Evolutionary conservation across 2,329 filamentous ascomycete species (phyloP).

Genomic region (Aspergillus piperis): DNA sequence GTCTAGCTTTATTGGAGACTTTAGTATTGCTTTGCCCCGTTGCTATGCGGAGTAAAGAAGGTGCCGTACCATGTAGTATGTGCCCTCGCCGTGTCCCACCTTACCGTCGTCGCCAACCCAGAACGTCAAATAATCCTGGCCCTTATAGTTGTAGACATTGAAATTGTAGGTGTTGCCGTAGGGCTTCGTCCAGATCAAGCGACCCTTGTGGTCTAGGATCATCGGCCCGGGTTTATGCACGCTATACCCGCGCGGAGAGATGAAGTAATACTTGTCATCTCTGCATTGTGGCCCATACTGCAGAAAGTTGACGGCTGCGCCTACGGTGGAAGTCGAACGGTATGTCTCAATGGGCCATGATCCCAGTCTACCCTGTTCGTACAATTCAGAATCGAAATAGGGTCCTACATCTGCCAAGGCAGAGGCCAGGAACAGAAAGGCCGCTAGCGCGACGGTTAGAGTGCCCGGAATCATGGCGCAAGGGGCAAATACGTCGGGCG

Average conservation of each 20-base stretch:
- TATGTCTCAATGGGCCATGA: slow-evolving; percentile 31
- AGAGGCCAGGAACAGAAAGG: slow-evolving; percentile 3
- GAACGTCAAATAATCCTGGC: slow-evolving; percentile 50
- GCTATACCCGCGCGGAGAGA: slow-evolving; percentile 41
- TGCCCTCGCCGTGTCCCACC: slow-evolving; percentile 50
- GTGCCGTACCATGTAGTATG: slow-evolving; percentile 47
- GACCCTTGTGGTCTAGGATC: slow-evolving; percentile 48
- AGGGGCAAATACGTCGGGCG: neutral
- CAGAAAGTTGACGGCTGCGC: slow-evolving; percentile 30
- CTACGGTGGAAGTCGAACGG: slow-evolving; percentile 24
- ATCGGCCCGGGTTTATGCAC: slow-evolving; percentile 43
- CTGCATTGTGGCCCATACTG: slow-evolving; percentile 37
- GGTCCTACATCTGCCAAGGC: slow-evolving; percentile 17
- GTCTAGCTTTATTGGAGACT: slow-evolving; percentile 26
- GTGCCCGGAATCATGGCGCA: slow-evolving; percentile 4
- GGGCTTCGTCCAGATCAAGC: slow-evolving; percentile 49
- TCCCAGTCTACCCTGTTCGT: slow-evolving; percentile 25
- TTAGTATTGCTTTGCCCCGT: neutral
- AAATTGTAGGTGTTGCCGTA: slow-evolving; percentile 48
- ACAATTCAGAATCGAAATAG: slow-evolving; percentile 18
- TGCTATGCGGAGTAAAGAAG: neutral
- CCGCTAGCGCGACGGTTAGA: slow-evolving; percentile 6
- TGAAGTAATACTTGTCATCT: slow-evolving; percentile 41
- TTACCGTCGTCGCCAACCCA: slow-evolving; percentile 52
- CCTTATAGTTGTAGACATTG: slow-evolving; percentile 48